Base-by-base conservation (phyloP, 495 filamentous ascomycete species). In the Penicillium steckii region DNA sequence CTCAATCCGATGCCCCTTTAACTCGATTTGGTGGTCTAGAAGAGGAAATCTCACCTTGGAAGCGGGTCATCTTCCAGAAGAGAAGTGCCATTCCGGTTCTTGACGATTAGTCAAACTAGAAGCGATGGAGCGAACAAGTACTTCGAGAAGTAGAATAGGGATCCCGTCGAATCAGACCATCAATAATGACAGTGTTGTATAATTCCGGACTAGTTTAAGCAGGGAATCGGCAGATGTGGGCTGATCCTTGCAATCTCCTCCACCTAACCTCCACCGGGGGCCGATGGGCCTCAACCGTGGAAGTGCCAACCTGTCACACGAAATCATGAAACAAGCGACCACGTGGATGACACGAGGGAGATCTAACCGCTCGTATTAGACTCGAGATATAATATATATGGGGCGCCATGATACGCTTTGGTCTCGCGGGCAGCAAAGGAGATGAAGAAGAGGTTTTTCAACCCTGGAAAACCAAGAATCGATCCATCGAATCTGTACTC, bases 241-340 rank as follows among this genome's bases (percentile, higher is more conserved):
- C 56, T 62, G 62, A 63, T 63, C 57, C 57, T 33, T 62, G 53
- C 45, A 62, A 62, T 65, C 45, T 61, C 61, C 60, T 46, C 44
- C 44, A 40, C 55, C 32, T 1, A n/a, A 32, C 27, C 13, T 48
- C 45, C 44, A 48, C 50, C 10, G 46, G 25, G 33, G 21, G 12
- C 18, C 41, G 8, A 24, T 19, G 19, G 50, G 22, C 18, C 10
- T 24, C 23, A 45, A 52, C 38, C 40, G 46, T 45, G 29, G 48
- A 26, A 22, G 7, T 8, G 7, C 17, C 13, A 5, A 46, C 18
- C 41, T 41, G 25, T 41, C 42, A 45, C 32, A 26, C 21, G 25
- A 44, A 26, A 18, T 3, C 15, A 15, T 44, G 54, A 60, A 53
- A 56, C 48, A 46, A 49, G 41, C 48, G 48, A 46, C 55, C 44